phyloP scores from a whole-genome alignment of 2,329 filamentous ascomycete species.

The Pezicula neosporulosa region DNA sequence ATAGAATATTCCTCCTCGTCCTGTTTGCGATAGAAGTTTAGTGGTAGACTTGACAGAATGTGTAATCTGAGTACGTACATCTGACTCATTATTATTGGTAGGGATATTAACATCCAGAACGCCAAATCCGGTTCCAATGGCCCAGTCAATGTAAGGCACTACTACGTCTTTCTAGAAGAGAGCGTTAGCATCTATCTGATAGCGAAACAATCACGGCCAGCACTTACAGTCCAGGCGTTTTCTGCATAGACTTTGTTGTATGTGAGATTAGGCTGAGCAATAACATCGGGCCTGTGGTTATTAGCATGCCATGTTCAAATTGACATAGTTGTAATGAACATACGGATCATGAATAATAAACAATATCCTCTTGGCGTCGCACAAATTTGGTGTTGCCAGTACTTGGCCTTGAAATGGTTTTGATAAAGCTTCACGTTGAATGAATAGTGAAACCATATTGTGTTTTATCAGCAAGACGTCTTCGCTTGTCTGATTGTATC shows the following conservation, averaged over 20 bases:
- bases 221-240: constrained; percentile 81
- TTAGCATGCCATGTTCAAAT: neutral
- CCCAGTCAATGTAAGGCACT: constrained; percentile 82
- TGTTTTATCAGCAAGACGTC: constrained; percentile 65
- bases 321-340: constrained; percentile 32
- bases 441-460: constrained; percentile 75
- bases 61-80: constrained; percentile 40
- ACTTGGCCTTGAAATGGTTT: constrained; percentile 85
- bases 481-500: constrained; percentile 72
- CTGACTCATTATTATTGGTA: constrained; percentile 64
- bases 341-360: constrained; percentile 90
- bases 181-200: constrained; percentile 15
- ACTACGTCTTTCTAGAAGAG: constrained; percentile 72
- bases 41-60: neutral
- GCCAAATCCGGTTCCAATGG: constrained; percentile 69
- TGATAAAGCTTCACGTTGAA: constrained; percentile 70
- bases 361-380: constrained; percentile 64
- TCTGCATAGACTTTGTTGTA: constrained; percentile 75
- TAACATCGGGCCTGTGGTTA: constrained; percentile 58
- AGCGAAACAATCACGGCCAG: constrained; percentile 10
- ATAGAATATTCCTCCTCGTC: constrained; percentile 7
- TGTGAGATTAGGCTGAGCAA: constrained; percentile 63
- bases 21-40: neutral
- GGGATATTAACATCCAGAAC: constrained; percentile 93
- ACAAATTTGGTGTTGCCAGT: constrained; percentile 71